Percentiles rank a stretch among this genome's conserved stretches.
phyloP scores from a whole-genome alignment of 192 early-diverging fungal genomes.

The Geranomyces variabilis region DNA sequence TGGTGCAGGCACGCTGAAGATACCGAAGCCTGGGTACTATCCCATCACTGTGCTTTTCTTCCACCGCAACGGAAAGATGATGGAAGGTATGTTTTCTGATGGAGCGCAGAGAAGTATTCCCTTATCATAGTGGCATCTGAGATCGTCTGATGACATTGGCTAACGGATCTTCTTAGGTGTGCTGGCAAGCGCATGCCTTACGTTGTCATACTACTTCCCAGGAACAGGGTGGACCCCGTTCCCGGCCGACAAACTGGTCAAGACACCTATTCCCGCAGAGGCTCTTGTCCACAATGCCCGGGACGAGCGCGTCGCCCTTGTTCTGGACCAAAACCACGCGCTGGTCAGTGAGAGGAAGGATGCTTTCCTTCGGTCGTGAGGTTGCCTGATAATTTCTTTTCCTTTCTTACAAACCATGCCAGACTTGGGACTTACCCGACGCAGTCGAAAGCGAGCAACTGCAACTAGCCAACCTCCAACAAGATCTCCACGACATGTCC shows the following conservation, averaged over 20 bases:
- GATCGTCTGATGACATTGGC: not conserved
- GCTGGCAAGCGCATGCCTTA: not conserved
- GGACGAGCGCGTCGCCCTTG: conserved; percentile 8
- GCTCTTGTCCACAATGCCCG: conserved; percentile 14
- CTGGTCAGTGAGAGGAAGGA: not conserved
- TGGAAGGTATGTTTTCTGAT: conserved; percentile 35
- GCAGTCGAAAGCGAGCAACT: not conserved
- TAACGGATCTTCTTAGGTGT: not conserved
- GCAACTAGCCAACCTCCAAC: not conserved
- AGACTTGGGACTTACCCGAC: conserved; percentile 11
- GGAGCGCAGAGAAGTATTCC: too few species aligned
- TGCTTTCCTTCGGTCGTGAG: not conserved
- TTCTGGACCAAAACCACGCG: conserved; percentile 3
- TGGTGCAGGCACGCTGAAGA: conserved; percentile 23
- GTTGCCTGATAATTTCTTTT: not conserved
- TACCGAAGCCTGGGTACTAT: conserved; percentile 27
- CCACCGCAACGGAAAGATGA: conserved; percentile 29
- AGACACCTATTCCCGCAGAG: conserved; percentile 13
- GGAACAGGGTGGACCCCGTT: conserved; percentile 22
- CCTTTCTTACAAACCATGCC: not conserved
- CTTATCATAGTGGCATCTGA: not conserved
- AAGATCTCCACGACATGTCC: conserved; percentile 23
- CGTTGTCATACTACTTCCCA: not conserved
- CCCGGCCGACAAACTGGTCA: conserved; percentile 11
- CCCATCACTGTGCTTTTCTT: conserved; percentile 28